These are phyloP conservation scores for Candida boleticola DNA, from an alignment of 805 yeast genomes.

Conservation along the genomic window DNA sequence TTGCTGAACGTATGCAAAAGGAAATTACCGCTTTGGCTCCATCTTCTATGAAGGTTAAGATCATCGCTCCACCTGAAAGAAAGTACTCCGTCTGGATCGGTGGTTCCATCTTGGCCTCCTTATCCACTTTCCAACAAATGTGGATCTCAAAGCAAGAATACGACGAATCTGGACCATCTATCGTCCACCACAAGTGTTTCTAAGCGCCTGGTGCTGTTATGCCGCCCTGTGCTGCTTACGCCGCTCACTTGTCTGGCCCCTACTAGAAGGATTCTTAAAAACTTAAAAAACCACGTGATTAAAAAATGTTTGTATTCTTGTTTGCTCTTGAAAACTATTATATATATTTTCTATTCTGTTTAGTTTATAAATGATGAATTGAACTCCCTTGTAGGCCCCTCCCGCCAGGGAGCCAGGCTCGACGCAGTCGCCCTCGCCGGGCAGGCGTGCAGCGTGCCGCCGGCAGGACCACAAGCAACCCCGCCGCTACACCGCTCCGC, in stretches of 20 bases:
- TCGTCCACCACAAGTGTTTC: slow-evolving; percentile 95
- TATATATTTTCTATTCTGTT: slow-evolving; percentile 2
- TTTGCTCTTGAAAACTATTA: background rate
- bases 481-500: too few relatives aligned
- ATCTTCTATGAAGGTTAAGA: slow-evolving; percentile 99
- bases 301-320: slow-evolving; percentile 1
- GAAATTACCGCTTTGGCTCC: slow-evolving; percentile 99
- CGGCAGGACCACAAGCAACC: too few relatives aligned
- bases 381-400: too few relatives aligned
- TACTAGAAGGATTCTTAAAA: slow-evolving; percentile 4
- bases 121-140: slow-evolving; percentile 99
- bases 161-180: slow-evolving; percentile 99
- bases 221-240: too few relatives aligned
- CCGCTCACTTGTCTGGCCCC: too few relatives aligned
- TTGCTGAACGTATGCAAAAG: slow-evolving; percentile 99
- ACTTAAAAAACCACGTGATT: background rate
- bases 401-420: too few relatives aligned
- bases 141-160: slow-evolving; percentile 99
- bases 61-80: slow-evolving; percentile 99
- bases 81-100: slow-evolving; percentile 99
- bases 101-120: slow-evolving; percentile 98
- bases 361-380: background rate
- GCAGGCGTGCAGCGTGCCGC: too few relatives aligned
- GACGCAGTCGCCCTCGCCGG: too few relatives aligned
- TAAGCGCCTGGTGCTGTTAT: slow-evolving; percentile 48